Evolutionary conservation across 495 filamentous ascomycete species (phyloP).

Genomic region (Aspergillus heteromorphus): DNA sequence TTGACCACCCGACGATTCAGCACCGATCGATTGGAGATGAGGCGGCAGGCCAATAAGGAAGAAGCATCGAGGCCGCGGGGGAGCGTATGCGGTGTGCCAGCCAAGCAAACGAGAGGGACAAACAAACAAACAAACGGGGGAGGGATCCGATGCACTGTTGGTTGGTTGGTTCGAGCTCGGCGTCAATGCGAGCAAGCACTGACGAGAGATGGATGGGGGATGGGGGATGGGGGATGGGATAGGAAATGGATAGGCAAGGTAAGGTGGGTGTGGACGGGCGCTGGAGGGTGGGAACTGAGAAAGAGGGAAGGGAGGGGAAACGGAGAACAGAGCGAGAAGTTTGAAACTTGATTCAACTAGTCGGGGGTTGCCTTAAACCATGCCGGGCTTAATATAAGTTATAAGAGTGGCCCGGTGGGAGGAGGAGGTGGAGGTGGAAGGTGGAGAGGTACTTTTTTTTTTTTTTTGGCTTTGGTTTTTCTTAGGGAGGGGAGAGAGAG

Average conservation of each 20-base stretch:
- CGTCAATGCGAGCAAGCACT: not conserved
- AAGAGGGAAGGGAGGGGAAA: not conserved
- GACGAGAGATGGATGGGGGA: not conserved
- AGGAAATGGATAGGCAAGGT: conserved; percentile 1
- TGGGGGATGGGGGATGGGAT: not conserved
- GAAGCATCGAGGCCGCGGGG: conserved; percentile 8
- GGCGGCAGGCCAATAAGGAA: conserved; percentile 14
- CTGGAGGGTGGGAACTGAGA: not conserved
- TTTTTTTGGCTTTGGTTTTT: not conserved
- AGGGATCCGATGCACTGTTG: not conserved
- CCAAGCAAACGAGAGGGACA: not conserved
- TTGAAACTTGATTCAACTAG: not conserved
- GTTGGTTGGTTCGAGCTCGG: not conserved
- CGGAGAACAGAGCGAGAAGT: not conserved
- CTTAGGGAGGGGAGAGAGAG: not conserved
- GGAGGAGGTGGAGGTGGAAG: conserved; percentile 5
- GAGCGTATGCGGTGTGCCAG: not conserved
- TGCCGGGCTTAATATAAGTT: not conserved
- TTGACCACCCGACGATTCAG: conserved; percentile 4
- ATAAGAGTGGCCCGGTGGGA: not conserved
- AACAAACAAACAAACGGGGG: not conserved
- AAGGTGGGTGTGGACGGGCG: not conserved
- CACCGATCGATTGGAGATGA: conserved; percentile 15
- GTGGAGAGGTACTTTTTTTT: too few species aligned
- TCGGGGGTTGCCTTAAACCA: not conserved